Evolutionary conservation across 2,329 filamentous ascomycete genomes (phyloP), one percentile per base, ranked within the genome.

Genomic region (Knufia petricola): DNA sequence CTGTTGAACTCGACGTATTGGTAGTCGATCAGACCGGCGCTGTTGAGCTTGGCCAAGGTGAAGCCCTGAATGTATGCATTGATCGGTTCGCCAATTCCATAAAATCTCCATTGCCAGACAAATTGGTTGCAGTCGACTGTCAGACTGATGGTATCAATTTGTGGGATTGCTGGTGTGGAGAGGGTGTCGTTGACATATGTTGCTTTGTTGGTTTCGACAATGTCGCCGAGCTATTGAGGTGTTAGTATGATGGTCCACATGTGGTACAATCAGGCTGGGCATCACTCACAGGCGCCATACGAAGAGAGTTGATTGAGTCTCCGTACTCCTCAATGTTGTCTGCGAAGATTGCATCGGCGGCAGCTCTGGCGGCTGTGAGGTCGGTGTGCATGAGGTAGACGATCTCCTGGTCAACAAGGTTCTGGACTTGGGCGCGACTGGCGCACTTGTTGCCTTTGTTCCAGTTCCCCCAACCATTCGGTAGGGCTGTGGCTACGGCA

Each of bases 381-480:
- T 52, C 32, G 12, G 19, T 28, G 31, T 52, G 51, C 44, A 42
- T 12, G 15, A 52, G 48, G 51, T 48, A 52, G 36, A 50, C 34
- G 7, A 40, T 50, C 8, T 41, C 32, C 23, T 20, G 40, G 13
- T 28, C 36, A 19, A 44, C 31, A 30, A 46, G 43, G 32, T 9
- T 17, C 21, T 50, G 19, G 9, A 46, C 36, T 21, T 52, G 37
- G 12, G 17, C 39, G 20, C 48, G 37, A 9, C 40, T 32, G 12
- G 47, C 28, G 41, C 47, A 52, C 15, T 19, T 23, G 70, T 20
- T 20, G n/a, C 21, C 21, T 21, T 19, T n/a, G 15, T 24, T n/a
- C 19, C 39, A 4, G 24, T 20, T 2, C 19, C 19, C 28, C 7
- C 9, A 23, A 9, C 24, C n/a, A 17, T 9, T 17, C 32, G 44